These are phyloP conservation scores for Miscanthus lutarioriparius DNA, from an alignment of 176 grass and related monocot genomes.

Conservation along the genomic window DNA sequence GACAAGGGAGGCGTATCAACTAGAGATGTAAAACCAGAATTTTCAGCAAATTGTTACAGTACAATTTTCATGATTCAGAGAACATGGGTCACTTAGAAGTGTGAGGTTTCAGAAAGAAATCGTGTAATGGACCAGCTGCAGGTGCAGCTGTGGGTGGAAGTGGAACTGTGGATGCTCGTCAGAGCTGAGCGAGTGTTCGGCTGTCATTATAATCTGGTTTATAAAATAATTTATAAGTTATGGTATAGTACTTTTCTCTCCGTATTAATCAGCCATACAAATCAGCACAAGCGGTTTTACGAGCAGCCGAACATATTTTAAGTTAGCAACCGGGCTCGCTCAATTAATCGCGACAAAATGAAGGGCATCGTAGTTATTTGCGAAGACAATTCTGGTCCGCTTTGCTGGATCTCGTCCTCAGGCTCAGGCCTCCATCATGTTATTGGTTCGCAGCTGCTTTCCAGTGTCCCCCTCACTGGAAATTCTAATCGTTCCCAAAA, in stretches of 20 bases:
- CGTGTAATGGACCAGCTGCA: neutral
- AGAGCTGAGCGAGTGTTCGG: too few species aligned
- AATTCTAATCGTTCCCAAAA: neutral
- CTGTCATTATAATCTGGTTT: too few species aligned
- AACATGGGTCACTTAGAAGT: neutral
- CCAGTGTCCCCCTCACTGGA: neutral
- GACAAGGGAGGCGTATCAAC: constrained; percentile 53
- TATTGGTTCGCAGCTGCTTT: neutral
- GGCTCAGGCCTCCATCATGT: neutral
- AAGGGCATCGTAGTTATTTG: neutral
- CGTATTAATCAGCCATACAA: too few species aligned
- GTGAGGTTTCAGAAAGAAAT: constrained; percentile 20
- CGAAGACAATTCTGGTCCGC: neutral
- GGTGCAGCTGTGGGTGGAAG: neutral
- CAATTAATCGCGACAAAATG: constrained; percentile 30
- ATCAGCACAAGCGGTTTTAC: too few species aligned
- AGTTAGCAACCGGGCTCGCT: neutral
- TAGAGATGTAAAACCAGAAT: too few species aligned
- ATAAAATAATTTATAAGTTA: too few species aligned
- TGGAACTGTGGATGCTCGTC: neutral
- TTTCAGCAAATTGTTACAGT: too few species aligned
- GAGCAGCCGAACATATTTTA: too few species aligned
- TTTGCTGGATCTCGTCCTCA: neutral
- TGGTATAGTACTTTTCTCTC: too few species aligned
- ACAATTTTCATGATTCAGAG: neutral